These are phyloP conservation scores for Aspergillus sp. DNA, from an alignment of 2,329 filamentous ascomycete species.

Conservation along the genomic window DNA sequence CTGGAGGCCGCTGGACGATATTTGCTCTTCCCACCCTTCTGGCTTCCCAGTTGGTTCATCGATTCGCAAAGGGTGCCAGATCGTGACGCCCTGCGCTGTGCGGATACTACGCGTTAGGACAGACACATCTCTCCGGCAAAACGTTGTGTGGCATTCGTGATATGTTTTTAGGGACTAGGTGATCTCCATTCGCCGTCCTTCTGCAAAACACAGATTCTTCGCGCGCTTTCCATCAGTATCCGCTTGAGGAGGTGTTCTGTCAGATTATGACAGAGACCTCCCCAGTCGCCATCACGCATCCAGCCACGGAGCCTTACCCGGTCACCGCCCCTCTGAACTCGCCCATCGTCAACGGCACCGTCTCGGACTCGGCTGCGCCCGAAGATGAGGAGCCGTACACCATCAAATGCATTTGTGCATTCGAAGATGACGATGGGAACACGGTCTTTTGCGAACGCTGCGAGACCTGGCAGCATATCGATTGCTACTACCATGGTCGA, in stretches of 20 bases:
- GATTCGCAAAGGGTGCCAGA: neutral
- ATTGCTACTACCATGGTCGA: constrained; percentile 87
- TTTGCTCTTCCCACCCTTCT: neutral
- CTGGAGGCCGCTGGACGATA: neutral
- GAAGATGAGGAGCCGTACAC: constrained; percentile 67
- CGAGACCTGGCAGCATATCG: constrained; percentile 97
- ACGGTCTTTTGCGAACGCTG: constrained; percentile 96
- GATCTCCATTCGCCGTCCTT: constrained; percentile 20
- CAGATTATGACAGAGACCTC: constrained; percentile 60
- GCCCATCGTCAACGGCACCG: constrained; percentile 47
- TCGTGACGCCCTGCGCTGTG: neutral
- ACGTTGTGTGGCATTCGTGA: constrained; percentile 19
- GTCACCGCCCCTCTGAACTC: constrained; percentile 51
- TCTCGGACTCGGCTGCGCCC: constrained; percentile 46
- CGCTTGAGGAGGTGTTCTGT: constrained; percentile 53
- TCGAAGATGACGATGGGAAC: constrained; percentile 92
- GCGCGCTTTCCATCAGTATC: constrained; percentile 32
- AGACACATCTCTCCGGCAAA: neutral
- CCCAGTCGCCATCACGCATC: constrained; percentile 54
- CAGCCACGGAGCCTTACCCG: constrained; percentile 51
- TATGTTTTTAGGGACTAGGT: constrained; percentile 30
- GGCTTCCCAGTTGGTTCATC: neutral
- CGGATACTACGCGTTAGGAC: neutral
- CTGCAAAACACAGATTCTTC: constrained; percentile 27
- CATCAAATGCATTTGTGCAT: constrained; percentile 97